Evolutionary conservation across 148 eudicot species (phyloP).

Genomic region (Camellia granthamiana): DNA sequence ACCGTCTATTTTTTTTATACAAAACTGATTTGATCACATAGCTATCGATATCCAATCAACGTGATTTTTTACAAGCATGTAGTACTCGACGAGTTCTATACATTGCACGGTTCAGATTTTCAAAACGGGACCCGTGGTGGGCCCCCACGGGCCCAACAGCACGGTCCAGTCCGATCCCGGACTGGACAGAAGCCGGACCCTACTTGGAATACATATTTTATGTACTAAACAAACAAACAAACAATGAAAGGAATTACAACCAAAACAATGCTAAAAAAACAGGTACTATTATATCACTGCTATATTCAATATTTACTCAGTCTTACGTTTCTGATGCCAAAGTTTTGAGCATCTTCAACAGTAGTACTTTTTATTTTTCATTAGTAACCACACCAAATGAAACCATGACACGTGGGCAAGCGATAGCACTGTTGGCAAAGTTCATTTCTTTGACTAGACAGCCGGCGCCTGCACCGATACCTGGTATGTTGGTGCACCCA

Average conservation of each 20-base stretch:
- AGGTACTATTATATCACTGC: too few relatives aligned
- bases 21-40: too few relatives aligned
- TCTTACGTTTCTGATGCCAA: not conserved
- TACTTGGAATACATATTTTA: not conserved
- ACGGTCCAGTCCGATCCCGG: too few relatives aligned
- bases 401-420: not conserved
- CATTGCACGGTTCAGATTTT: too few relatives aligned
- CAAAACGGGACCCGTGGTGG: too few relatives aligned
- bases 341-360: not conserved
- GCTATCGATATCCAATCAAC: too few relatives aligned
- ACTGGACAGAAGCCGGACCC: too few relatives aligned
- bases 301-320: not conserved
- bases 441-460: conserved; percentile 25
- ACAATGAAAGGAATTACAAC: not conserved
- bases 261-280: not conserved
- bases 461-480: conserved; percentile 4
- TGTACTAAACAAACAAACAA: not conserved
- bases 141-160: too few relatives aligned
- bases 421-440: conserved; percentile 23
- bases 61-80: too few relatives aligned
- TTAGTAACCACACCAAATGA: not conserved
- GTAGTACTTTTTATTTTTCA: not conserved
- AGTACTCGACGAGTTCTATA: too few relatives aligned
- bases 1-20: too few relatives aligned
- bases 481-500: not conserved